These are phyloP conservation scores for Entomortierella beljakovae DNA, from an alignment of 192 early-diverging fungal genomes.

Conservation along the genomic window DNA sequence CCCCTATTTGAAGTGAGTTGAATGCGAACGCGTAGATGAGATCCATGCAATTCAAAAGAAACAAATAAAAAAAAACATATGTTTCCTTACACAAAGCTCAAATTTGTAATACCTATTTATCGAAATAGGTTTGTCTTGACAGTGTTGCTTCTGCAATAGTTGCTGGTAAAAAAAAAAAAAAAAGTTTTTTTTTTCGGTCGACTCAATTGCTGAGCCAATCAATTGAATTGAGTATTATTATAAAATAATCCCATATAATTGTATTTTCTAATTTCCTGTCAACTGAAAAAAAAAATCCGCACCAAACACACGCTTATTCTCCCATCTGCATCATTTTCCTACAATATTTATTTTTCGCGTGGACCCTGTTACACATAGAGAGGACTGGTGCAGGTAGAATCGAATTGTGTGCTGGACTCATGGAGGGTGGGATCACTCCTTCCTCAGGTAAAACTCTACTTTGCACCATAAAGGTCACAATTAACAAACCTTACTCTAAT, in stretches of 20 bases:
- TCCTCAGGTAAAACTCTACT: slow-evolving; percentile 53
- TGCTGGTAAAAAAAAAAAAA: too few species aligned
- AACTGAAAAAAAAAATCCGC: too few species aligned
- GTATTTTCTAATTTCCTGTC: too few species aligned
- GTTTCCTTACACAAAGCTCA: neutral
- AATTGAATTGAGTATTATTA: neutral
- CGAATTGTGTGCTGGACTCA: slow-evolving; percentile 73
- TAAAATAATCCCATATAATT: too few species aligned
- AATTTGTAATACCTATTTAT: neutral
- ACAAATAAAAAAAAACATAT: neutral
- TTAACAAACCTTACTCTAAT: neutral
- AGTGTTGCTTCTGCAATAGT: slow-evolving; percentile 42
- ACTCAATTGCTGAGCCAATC: neutral
- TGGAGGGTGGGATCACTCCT: slow-evolving; percentile 76
- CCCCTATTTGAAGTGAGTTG: slow-evolving; percentile 31
- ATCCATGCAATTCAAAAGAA: neutral
- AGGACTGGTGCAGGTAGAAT: slow-evolving; percentile 66
- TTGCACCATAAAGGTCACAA: neutral
- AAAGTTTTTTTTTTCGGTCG: neutral
- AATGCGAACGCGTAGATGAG: neutral
- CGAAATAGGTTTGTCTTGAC: slow-evolving; percentile 30
- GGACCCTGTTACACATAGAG: slow-evolving; percentile 59
- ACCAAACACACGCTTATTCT: neutral
- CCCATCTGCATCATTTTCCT: neutral
- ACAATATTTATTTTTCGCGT: too few species aligned